phyloP scores from a whole-genome alignment of 1,139 yeast genomes.

The Geotrichum armillariae region DNA sequence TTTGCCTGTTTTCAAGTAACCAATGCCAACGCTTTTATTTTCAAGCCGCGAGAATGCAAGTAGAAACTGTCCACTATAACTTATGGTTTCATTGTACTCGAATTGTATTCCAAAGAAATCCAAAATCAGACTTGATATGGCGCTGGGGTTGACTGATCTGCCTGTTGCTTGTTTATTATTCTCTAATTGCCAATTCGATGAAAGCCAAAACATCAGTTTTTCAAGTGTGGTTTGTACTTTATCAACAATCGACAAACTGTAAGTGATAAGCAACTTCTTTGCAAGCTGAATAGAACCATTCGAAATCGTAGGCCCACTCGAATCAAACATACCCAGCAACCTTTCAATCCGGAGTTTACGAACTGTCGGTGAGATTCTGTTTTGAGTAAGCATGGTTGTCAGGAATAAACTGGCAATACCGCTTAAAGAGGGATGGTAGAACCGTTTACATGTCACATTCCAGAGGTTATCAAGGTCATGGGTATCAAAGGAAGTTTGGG shows the following conservation, averaged over 20 bases:
- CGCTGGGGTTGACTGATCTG: slow-evolving; percentile 9
- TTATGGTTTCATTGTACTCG: not conserved
- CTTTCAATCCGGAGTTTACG: slow-evolving; percentile 12
- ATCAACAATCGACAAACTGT: slow-evolving; percentile 4
- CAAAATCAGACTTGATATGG: slow-evolving; percentile 5
- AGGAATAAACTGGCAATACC: slow-evolving; percentile 14
- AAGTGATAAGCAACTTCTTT: slow-evolving; percentile 6
- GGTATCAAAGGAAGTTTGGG: not conserved
- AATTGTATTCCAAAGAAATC: slow-evolving; percentile 7
- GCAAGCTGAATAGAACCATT: slow-evolving; percentile 16
- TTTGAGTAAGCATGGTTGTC: slow-evolving; percentile 9
- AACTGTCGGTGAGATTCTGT: slow-evolving; percentile 3
- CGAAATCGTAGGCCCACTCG: slow-evolving; percentile 19
- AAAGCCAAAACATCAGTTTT: slow-evolving; percentile 15
- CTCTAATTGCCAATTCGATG: slow-evolving; percentile 8
- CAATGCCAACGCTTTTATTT: not conserved
- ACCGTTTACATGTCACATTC: slow-evolving; percentile 18
- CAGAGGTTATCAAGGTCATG: slow-evolving; percentile 16
- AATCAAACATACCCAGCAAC: slow-evolving; percentile 17
- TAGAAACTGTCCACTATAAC: slow-evolving; percentile 8
- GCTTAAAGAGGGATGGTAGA: slow-evolving; percentile 16
- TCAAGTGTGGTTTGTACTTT: slow-evolving; percentile 7
- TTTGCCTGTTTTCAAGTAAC: slow-evolving; percentile 9
- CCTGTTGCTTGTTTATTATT: not conserved
- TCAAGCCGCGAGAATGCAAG: slow-evolving; percentile 2